Conservation (phyloP, 148 eudicot genomes). For the Amaranthus palmeri region DNA sequence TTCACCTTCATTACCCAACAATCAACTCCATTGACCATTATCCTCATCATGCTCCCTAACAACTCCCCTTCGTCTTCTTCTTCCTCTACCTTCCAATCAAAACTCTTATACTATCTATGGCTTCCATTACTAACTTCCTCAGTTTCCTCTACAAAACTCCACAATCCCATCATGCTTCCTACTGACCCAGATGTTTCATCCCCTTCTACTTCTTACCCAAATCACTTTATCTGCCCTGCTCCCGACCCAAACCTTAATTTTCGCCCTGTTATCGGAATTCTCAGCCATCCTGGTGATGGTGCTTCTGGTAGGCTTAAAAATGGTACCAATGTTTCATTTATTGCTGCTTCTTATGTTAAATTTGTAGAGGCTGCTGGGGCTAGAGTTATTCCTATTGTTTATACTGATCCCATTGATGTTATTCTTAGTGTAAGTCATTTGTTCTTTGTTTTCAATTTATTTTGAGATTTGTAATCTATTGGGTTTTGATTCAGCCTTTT, state of each 20-base stretch:
- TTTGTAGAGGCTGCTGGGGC: conserved; percentile 95
- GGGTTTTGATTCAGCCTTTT: too few relatives aligned
- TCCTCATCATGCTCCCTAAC: conserved; percentile 5
- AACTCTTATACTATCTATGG: conserved; percentile 26
- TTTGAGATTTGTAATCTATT: neutral
- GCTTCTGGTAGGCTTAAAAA: conserved; percentile 80
- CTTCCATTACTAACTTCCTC: conserved; percentile 39
- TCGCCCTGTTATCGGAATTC: conserved; percentile 84
- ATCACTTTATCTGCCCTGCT: conserved; percentile 33
- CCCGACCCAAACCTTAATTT: conserved; percentile 54
- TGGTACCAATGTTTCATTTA: conserved; percentile 54
- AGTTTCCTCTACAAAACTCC: conserved; percentile 26
- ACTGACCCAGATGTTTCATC: conserved; percentile 1
- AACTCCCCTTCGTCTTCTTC: conserved; percentile 5
- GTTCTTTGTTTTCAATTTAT: neutral
- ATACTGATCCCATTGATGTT: conserved; percentile 61
- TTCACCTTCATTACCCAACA: too few relatives aligned
- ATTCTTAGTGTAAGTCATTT: conserved; percentile 39
- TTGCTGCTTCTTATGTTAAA: conserved; percentile 90
- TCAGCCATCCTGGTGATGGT: conserved; percentile 91
- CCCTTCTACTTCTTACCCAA: neutral
- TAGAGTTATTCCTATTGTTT: conserved; percentile 81
- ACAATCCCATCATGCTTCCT: conserved; percentile 44
- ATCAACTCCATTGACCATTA: too few relatives aligned
- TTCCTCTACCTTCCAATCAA: conserved; percentile 9